Evolutionary conservation across 768 basidiomycete genomes (phyloP).

Genomic region (Lentinus brumalis): DNA sequence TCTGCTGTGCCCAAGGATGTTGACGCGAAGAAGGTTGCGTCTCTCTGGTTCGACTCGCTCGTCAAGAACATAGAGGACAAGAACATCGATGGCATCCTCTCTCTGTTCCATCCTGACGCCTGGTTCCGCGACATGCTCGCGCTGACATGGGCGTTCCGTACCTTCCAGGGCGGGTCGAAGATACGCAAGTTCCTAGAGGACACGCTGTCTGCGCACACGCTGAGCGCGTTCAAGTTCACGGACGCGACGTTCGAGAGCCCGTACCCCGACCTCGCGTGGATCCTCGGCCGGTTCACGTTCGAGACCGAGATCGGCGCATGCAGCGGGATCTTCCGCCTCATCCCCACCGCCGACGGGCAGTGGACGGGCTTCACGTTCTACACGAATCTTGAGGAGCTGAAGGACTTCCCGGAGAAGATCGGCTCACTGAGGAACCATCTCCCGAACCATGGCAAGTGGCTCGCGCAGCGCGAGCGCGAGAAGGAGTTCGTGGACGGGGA

Average conservation of each 20-base stretch:
- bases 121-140: constrained; percentile 37
- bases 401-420: constrained; percentile 44
- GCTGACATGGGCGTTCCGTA: constrained; percentile 42
- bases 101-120: constrained; percentile 34
- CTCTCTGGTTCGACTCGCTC: constrained; percentile 47
- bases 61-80: constrained; percentile 33
- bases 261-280: constrained; percentile 32
- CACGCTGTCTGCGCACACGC: constrained; percentile 21
- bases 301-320: constrained; percentile 41
- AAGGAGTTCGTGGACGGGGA: constrained; percentile 44
- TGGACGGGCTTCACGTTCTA: constrained; percentile 53
- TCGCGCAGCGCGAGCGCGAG: constrained; percentile 38
- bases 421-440: constrained; percentile 36
- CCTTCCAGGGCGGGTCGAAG: constrained; percentile 34
- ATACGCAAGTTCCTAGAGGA: constrained; percentile 34
- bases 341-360: constrained; percentile 42
- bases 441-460: constrained; percentile 46
- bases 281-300: constrained; percentile 42
- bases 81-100: constrained; percentile 38
- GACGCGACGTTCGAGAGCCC: constrained; percentile 20
- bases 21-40: constrained; percentile 38
- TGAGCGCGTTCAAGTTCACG: constrained; percentile 20
- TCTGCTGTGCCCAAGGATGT: constrained; percentile 29
- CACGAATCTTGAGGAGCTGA: constrained; percentile 55
- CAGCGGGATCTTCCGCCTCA: constrained; percentile 44